Base-by-base conservation (phyloP, 768 basidiomycete genomes). In the Trametes punicea region DNA sequence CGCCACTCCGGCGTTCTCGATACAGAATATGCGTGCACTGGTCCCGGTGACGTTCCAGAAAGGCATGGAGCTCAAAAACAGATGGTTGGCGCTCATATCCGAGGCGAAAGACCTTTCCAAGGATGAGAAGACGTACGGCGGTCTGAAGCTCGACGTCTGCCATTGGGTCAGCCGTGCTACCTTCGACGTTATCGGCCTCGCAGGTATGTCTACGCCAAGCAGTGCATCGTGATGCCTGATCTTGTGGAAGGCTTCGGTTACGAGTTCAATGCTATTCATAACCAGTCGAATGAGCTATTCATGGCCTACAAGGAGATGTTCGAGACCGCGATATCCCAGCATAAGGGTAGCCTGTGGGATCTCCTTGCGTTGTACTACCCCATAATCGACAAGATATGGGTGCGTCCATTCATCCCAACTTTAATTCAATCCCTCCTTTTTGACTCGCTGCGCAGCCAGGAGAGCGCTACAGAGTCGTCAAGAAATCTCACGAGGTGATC, bases 101-200 rank as follows among this genome's bases (percentile, higher is more conserved):
- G 55, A 71, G 63, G 60, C 73, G 58, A 59, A 39, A 18, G 38
- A 33, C 15, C 20, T 29, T 1, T 46, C 61, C 4, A 53, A 58
- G 8, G 54, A 36, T 9, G 48, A 52, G 18, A 42, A 45, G 18
- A 6, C 45, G 15, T 53, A 29, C 10, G 56, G 65, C 7, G 74
- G 64, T 6, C 64, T 67, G 57, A 77, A 64, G 64, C 66, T 97
- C 23, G 90, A 97, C 64, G 81, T 94, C 6, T 85, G 82, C 65
- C 83, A 81, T 61, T 95, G 88, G 87, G 70, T 94, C 30, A 88
- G 85, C 60, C 79, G 91, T 39, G 85, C 86, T 8, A 93, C 93
- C 0, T 89, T 97, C 64, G 94, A 96, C 68, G 85, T 95, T 40
- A 93, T 97, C 62, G 94, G 93, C 1, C 69, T 90, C n/a, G 90